phyloP scores from a whole-genome alignment of 129 eudicot genomes.

The Pittosporum tobira region DNA sequence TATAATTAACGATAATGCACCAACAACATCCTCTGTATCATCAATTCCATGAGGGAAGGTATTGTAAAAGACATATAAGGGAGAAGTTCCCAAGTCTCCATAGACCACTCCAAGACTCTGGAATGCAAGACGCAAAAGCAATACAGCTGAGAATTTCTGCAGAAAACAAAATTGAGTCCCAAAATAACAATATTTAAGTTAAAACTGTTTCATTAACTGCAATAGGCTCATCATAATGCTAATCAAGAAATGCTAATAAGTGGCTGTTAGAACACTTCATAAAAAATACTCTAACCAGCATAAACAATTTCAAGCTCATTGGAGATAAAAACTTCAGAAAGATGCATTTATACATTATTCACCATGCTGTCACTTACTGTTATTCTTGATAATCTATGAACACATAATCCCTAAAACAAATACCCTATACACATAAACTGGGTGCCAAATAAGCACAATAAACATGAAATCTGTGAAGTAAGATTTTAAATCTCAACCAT shows the following conservation, averaged over 20 bases:
- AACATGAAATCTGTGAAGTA: neutral
- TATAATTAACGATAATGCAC: constrained; percentile 91
- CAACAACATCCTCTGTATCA: constrained; percentile 73
- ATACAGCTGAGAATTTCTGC: constrained; percentile 72
- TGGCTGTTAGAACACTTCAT: no score
- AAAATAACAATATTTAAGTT: constrained; percentile 4
- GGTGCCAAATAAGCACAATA: neutral
- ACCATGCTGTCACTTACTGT: neutral
- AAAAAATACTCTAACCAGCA: neutral
- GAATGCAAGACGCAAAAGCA: constrained; percentile 73
- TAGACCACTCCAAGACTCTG: constrained; percentile 98
- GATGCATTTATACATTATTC: neutral
- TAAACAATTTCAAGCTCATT: neutral
- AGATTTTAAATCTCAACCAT: neutral
- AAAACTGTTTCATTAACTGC: neutral
- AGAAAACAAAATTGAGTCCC: constrained; percentile 8
- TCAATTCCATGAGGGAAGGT: constrained; percentile 64
- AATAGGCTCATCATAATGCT: neutral
- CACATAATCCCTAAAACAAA: neutral
- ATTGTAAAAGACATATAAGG: constrained; percentile 88
- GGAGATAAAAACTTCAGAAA: neutral
- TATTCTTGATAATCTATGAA: neutral
- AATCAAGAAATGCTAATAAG: neutral
- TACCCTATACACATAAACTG: neutral
- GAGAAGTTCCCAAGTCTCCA: constrained; percentile 98